Percentiles rank a stretch among this genome's conserved stretches.
These are phyloP conservation scores for Paecilomyces formosus DNA, from an alignment of 2,329 filamentous ascomycete species.

Conservation along the genomic window DNA sequence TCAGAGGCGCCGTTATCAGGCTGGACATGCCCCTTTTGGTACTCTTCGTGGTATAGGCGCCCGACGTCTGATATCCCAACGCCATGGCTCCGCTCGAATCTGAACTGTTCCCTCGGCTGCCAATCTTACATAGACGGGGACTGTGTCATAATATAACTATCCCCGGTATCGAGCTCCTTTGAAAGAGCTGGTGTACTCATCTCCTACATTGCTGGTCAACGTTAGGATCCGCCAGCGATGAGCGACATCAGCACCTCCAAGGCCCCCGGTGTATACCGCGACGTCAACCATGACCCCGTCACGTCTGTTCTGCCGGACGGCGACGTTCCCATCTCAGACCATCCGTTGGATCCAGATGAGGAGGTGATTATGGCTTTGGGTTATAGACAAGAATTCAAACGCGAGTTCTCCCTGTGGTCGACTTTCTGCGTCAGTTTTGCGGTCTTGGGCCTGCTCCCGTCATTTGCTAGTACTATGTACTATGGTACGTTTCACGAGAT, in stretches of 20 bases:
- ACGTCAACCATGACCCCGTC: constrained; percentile 24
- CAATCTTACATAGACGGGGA: neutral
- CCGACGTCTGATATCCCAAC: neutral
- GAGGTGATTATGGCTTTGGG: constrained; percentile 35
- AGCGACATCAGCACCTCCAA: constrained; percentile 8
- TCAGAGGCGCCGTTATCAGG: neutral
- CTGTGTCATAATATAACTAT: neutral
- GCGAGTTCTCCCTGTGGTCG: constrained; percentile 67
- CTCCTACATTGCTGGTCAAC: neutral
- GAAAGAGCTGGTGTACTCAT: neutral
- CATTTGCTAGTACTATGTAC: constrained; percentile 63
- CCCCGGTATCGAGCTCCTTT: neutral
- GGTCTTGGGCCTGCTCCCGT: constrained; percentile 62
- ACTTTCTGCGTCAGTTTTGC: constrained; percentile 70
- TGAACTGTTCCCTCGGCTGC: neutral
- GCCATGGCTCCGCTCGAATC: neutral
- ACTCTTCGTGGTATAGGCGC: neutral
- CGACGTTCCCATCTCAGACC: constrained; percentile 28
- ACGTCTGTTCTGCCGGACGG: constrained; percentile 30
- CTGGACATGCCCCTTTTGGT: neutral
- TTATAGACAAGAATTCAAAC: constrained; percentile 57
- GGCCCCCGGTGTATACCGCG: constrained; percentile 8
- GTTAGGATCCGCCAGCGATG: neutral
- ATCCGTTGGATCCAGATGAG: constrained; percentile 33
- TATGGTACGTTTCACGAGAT: constrained; percentile 52